phyloP scores from a whole-genome alignment of 805 yeast genomes.

The Saturnispora hagleri region DNA sequence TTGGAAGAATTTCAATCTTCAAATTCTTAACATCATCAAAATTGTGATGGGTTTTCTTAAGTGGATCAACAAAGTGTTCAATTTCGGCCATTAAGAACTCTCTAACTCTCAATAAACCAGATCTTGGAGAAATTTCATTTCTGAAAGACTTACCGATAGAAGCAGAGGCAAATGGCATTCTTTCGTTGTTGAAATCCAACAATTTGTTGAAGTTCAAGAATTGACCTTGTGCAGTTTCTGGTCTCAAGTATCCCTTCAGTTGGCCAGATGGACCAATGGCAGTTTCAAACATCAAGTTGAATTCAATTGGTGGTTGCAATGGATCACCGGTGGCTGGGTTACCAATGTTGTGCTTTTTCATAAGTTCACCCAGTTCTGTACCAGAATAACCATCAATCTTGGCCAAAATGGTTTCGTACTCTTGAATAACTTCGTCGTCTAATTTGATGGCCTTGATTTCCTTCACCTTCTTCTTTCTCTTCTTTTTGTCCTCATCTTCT shows the following conservation, averaged over 20 bases:
- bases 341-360: slow-evolving; percentile 70
- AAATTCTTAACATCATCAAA: slow-evolving; percentile 70
- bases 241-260: slow-evolving; percentile 90
- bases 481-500: slow-evolving; percentile 71
- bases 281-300: slow-evolving; percentile 98
- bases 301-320: slow-evolving; percentile 85
- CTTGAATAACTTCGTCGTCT: slow-evolving; percentile 69
- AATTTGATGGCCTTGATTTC: slow-evolving; percentile 83
- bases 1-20: slow-evolving; percentile 72
- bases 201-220: slow-evolving; percentile 90
- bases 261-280: slow-evolving; percentile 98
- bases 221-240: slow-evolving; percentile 99
- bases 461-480: slow-evolving; percentile 93
- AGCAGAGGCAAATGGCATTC: slow-evolving; percentile 99
- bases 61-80: slow-evolving; percentile 96
- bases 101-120: slow-evolving; percentile 95
- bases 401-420: slow-evolving; percentile 81
- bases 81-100: slow-evolving; percentile 99
- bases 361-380: slow-evolving; percentile 80
- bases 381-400: slow-evolving; percentile 95
- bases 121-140: slow-evolving; percentile 97
- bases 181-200: slow-evolving; percentile 87
- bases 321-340: slow-evolving; percentile 87
- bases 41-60: slow-evolving; percentile 70
- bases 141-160: slow-evolving; percentile 98